Conservation (phyloP, 257 asterid genomes). For the Rauvolfia tetraphylla region DNA sequence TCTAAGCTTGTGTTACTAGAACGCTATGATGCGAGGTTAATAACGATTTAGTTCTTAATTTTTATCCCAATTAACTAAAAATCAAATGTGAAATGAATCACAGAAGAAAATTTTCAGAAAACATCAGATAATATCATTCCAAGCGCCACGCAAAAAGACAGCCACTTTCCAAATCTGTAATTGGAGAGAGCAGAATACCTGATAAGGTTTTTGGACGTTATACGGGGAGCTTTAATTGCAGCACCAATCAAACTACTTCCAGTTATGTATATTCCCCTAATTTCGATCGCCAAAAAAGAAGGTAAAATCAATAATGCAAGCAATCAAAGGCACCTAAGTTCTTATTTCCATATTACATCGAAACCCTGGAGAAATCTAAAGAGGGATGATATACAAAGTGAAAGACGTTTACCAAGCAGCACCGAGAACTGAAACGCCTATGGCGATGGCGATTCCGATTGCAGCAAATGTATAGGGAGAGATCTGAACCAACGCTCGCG, state of each 20-base stretch:
- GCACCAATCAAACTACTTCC: slow-evolving; percentile 57
- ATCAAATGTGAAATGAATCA: background rate
- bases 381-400: background rate
- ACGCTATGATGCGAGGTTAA: background rate
- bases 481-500: slow-evolving; percentile 77
- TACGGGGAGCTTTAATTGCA: slow-evolving; percentile 54
- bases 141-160: slow-evolving; percentile 7
- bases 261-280: slow-evolving; percentile 51
- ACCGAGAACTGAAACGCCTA: slow-evolving; percentile 98
- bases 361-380: slow-evolving; percentile 6
- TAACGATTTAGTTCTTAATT: background rate
- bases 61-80: background rate
- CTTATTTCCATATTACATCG: background rate
- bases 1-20: background rate
- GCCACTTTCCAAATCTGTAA: background rate
- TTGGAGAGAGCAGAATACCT: slow-evolving; percentile 22
- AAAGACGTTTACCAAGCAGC: slow-evolving; percentile 75
- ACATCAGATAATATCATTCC: background rate
- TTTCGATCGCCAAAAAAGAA: background rate
- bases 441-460: slow-evolving; percentile 84
- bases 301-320: background rate
- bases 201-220: slow-evolving; percentile 48
- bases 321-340: background rate
- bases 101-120: background rate
- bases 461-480: slow-evolving; percentile 96